Base-by-base conservation (phyloP, 495 filamentous ascomycete species). In the Penicillium steckii region DNA sequence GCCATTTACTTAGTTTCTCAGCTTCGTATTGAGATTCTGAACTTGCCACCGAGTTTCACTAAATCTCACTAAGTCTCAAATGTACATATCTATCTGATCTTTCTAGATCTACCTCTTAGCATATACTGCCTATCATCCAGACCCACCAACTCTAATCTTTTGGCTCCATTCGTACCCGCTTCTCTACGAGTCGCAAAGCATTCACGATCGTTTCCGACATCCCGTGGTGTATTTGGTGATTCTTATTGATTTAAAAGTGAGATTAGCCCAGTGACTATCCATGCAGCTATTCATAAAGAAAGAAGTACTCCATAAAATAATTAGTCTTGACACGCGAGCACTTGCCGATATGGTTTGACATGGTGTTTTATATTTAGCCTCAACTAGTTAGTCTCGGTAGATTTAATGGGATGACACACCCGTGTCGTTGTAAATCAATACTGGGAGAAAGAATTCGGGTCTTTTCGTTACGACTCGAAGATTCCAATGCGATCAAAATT, bases 201-300 rank as follows among this genome's bases (percentile, higher is more conserved):
- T 35, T 35, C 32, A 35, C 7, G 13, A 15, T 15, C 32, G 32
- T 13, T n/a, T 35, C 3, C 17, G 32, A 17, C n/a, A 32, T 26
- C 44, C 44, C 44, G 44, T 46, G 44, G 44, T 46, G 21, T 26
- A 21, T 46, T 19, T 19, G 30, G 15, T 46, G 44, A 26, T 12
- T 15, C 25, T 32, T 26, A 32, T 32, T 46, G 44, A 18, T 25
- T 19, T 27, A 27, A 4, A 10, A 27, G 10, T 27, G 26, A 27
- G 4, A 27, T 4, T 27, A 10, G 26, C 10, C 4, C 4, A 27
- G 26, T 27, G 4, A 27, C 10, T 10, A 27, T 10, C 26, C 26
- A 27, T 10, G 5, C 5, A 27, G 10, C 26, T 30, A 13, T 8
- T 30, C n/a, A n/a, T 15, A 18, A 17, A 35, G 7, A 15, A 4